phyloP scores from a whole-genome alignment of 2,329 filamentous ascomycete genomes.

The Aquanectria penicillioides region DNA sequence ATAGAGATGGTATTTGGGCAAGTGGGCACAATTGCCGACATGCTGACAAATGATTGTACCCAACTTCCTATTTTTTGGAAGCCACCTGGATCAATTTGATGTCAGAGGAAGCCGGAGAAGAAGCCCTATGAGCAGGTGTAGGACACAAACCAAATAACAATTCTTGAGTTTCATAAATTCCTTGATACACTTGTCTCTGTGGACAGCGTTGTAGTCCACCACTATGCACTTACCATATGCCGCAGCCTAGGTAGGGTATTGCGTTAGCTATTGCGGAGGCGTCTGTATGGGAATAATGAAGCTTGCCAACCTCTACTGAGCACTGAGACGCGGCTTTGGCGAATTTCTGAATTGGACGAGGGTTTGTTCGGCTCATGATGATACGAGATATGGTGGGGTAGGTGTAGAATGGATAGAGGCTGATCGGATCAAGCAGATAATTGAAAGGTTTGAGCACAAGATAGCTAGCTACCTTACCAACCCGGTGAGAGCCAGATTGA shows the following conservation, averaged over 20 bases:
- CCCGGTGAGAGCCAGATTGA: too few relatives aligned
- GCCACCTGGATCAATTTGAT: conserved; percentile 33
- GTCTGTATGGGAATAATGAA: neutral
- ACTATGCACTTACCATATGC: conserved; percentile 92
- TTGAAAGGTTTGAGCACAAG: too few relatives aligned
- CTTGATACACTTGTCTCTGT: conserved; percentile 88
- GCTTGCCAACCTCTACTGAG: conserved; percentile 59
- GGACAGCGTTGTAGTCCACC: conserved; percentile 86
- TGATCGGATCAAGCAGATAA: too few relatives aligned
- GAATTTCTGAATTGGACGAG: conserved; percentile 65
- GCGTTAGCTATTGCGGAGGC: conserved; percentile 6
- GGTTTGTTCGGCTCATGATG: conserved; percentile 39
- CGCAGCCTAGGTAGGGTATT: conserved; percentile 69
- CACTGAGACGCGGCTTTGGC: conserved; percentile 65
- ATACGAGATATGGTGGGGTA: too few relatives aligned
- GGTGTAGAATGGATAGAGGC: too few relatives aligned
- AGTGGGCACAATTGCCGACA: too few relatives aligned
- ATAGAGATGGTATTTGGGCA: conserved; percentile 15
- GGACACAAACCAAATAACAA: conserved; percentile 78
- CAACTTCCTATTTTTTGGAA: conserved; percentile 38
- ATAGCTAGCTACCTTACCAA: too few relatives aligned
- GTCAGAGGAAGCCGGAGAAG: neutral
- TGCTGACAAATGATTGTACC: too few relatives aligned
- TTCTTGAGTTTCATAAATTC: conserved; percentile 89
- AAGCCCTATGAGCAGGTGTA: neutral